Conservation (phyloP, 2,329 filamentous ascomycete species). For the Penicillium sp. region DNA sequence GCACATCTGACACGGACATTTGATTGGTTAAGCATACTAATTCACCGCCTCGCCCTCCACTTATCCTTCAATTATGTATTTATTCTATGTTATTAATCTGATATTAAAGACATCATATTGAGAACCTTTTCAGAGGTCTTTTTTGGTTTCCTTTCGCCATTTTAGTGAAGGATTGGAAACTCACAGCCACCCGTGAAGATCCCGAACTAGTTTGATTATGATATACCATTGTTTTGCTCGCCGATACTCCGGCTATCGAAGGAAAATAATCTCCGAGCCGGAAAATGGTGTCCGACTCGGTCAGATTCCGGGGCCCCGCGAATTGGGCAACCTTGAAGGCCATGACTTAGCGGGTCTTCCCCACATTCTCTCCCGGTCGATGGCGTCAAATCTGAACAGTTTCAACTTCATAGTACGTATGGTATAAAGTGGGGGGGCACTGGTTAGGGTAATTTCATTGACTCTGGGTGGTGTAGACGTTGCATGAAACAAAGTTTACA, state of each 20-base stretch:
- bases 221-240: neutral
- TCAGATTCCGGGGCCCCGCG: neutral
- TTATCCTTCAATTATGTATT: too few relatives aligned
- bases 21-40: neutral
- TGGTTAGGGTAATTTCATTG: neutral
- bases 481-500: neutral
- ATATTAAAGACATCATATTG: neutral
- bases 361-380: neutral
- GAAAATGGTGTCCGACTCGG: constrained; percentile 3
- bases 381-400: neutral
- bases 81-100: neutral
- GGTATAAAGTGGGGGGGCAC: neutral
- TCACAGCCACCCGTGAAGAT: neutral
- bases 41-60: neutral
- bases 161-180: neutral
- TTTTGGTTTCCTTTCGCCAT: too few relatives aligned
- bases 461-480: neutral
- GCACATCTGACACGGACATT: neutral
- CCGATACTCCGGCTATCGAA: neutral
- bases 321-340: neutral
- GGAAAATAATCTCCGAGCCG: constrained; percentile 5
- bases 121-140: neutral
- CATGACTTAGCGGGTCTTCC: neutral
- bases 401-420: neutral
- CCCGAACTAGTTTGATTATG: neutral